phyloP scores from a whole-genome alignment of 495 filamentous ascomycete species.

The Sporormia fimetaria region DNA sequence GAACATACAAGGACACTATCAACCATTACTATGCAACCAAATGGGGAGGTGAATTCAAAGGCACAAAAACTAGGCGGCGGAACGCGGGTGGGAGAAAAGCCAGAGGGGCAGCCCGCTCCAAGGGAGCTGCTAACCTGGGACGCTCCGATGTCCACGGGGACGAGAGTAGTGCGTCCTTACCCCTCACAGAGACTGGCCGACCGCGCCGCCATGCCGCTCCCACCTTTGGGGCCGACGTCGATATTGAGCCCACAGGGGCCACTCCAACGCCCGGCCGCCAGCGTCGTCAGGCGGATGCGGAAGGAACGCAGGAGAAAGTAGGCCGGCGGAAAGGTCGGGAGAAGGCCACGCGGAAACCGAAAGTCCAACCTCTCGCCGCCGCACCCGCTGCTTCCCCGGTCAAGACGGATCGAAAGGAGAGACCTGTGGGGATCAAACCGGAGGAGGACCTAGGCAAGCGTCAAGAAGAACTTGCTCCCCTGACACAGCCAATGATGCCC shows the following conservation, averaged over 20 bases:
- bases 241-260: conserved; percentile 30
- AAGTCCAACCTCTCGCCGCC: conserved; percentile 28
- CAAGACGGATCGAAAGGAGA: conserved; percentile 23
- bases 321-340: conserved; percentile 21
- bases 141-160: conserved; percentile 21
- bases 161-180: conserved; percentile 16
- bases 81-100: conserved; percentile 38
- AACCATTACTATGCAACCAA: conserved; percentile 95
- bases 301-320: conserved; percentile 27
- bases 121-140: conserved; percentile 53
- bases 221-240: conserved; percentile 49
- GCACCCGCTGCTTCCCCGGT: conserved; percentile 28
- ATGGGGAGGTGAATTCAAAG: conserved; percentile 73
- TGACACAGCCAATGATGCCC: conserved; percentile 3
- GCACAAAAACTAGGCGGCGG: conserved; percentile 59
- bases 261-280: conserved; percentile 31
- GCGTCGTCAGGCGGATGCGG: conserved; percentile 13
- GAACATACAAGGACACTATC: conserved; percentile 78
- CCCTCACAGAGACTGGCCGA: conserved; percentile 55
- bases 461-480: conserved; percentile 5
- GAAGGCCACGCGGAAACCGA: conserved; percentile 27
- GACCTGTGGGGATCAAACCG: conserved; percentile 14
- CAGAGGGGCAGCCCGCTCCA: too few relatives aligned
- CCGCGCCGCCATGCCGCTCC: conserved; percentile 61
- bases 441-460: conserved; percentile 13